These are phyloP conservation scores for Dictyostelium brefeldianum DNA, from an alignment of 78 protist species.

Conservation along the genomic window DNA sequence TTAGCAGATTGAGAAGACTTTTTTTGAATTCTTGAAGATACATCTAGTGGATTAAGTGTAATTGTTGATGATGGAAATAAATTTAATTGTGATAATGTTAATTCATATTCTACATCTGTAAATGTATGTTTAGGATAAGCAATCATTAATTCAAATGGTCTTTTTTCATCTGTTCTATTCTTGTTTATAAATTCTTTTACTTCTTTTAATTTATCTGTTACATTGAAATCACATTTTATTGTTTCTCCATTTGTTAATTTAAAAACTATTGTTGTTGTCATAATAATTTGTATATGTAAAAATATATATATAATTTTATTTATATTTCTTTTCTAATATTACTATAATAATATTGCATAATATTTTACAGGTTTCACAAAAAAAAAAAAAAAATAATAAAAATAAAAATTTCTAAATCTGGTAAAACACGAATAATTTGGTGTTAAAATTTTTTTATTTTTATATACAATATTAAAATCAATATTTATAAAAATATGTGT, in stretches of 20 bases:
- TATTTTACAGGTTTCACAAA: no score
- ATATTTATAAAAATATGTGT: no score
- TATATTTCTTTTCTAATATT: no score
- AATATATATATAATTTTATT: no score
- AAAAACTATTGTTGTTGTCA: background rate
- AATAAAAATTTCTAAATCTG: no score
- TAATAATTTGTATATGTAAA: no score
- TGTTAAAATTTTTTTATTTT: no score
- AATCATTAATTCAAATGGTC: slow-evolving; percentile 22
- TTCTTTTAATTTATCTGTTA: background rate
- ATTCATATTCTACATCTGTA: background rate
- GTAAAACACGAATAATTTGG: no score
- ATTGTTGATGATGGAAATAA: slow-evolving; percentile 47
- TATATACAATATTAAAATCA: no score
- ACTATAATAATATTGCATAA: no score
- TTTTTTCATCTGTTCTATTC: slow-evolving; percentile 48
- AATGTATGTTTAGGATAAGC: slow-evolving; percentile 27
- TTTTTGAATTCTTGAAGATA: background rate
- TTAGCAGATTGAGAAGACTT: background rate
- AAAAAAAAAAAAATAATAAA: no score
- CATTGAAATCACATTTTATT: background rate
- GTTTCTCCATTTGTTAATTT: slow-evolving; percentile 12
- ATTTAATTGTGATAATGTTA: slow-evolving; percentile 3
- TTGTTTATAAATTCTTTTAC: slow-evolving; percentile 6
- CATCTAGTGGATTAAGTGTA: slow-evolving; percentile 12